Evolutionary conservation across 257 asterid species (phyloP).

Genomic region (Asclepias syriaca): DNA sequence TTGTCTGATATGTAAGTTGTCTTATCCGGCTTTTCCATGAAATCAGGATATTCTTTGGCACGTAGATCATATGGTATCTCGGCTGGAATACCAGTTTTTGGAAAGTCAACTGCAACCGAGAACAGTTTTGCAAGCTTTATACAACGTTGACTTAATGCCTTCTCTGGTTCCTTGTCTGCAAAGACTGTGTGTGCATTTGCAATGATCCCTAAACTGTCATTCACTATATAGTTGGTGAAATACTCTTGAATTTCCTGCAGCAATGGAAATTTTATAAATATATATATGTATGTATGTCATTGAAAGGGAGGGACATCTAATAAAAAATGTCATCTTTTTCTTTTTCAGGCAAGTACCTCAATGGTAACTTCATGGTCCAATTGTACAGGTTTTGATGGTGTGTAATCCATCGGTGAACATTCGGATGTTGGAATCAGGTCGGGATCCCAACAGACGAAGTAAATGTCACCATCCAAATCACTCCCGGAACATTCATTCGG

Average conservation of each 20-base stretch:
- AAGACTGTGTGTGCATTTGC: conserved; percentile 73
- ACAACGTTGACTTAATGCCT: conserved; percentile 57
- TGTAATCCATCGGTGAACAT: conserved; percentile 56
- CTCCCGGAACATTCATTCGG: conserved; percentile 99
- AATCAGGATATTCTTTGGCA: conserved; percentile 74
- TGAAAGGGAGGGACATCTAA: background rate
- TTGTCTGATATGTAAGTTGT: conserved; percentile 38
- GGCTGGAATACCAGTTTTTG: conserved; percentile 88
- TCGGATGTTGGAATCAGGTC: conserved; percentile 62
- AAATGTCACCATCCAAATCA: conserved; percentile 93
- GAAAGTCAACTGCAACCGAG: conserved; percentile 86
- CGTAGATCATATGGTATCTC: conserved; percentile 67
- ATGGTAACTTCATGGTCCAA: conserved; percentile 73
- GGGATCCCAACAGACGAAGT: conserved; percentile 86
- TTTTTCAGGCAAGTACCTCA: conserved; percentile 38
- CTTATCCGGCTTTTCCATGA: conserved; percentile 88
- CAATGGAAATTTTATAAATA: too few species aligned
- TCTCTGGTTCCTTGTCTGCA: conserved; percentile 55
- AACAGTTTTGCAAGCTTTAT: conserved; percentile 50
- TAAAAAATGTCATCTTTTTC: background rate
- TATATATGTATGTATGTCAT: too few species aligned
- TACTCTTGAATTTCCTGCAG: conserved; percentile 75
- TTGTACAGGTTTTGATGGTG: conserved; percentile 50
- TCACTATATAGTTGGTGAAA: conserved; percentile 77
- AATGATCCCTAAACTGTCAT: conserved; percentile 74